Base-by-base conservation (phyloP, 306 rosid species). In the Ochetophila trinervis region DNA sequence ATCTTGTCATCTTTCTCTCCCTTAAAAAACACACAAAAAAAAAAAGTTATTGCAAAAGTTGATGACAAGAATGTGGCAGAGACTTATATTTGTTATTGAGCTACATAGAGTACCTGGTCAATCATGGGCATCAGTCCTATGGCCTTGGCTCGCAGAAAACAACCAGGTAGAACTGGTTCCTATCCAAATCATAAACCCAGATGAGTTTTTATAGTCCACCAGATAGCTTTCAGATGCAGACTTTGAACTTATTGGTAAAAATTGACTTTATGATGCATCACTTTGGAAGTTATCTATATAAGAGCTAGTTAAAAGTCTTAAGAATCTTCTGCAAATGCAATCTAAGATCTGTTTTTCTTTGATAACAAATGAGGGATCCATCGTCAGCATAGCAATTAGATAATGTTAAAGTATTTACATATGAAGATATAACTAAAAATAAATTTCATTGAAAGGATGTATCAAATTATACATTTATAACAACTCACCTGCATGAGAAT, bases 101-200 rank as follows among this genome's bases (percentile, higher is more conserved):
- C 52, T 47, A 6, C 17, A 24, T 64, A 62, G 32, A 44, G 68
- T 80, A 92, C 98, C 96, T 87, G 96, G 66, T 94, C 99, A 75
- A 94, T 94, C 99, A 94, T 94, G 19, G 99, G 96, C 97, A 94
- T 94, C 6, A 94, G 78, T 83, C 99, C 97, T 62, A 94, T 84
- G 80, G 97, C 90, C 69, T 72, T 83, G 63, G 99, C 99, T 76
- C 99, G 75, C 42, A 90, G 90, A 70, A 94, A 94, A 76, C 95
- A 86, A 67, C 99, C 99, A 34, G 99, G 96, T 83, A 94, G 86
- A 66, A 94, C 81, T 17, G 99, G 99, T 79, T 94, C 99, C 97
- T 94, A 63, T 19, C n/a, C 66, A 73, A 62, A 78, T 69, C 45
- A 81, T 55, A 15, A 27, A 82, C 57, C 58, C 63, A 16, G 44